Conservation (phyloP, 73 alveolate genomes). For the Strombidium stylifer region DNA sequence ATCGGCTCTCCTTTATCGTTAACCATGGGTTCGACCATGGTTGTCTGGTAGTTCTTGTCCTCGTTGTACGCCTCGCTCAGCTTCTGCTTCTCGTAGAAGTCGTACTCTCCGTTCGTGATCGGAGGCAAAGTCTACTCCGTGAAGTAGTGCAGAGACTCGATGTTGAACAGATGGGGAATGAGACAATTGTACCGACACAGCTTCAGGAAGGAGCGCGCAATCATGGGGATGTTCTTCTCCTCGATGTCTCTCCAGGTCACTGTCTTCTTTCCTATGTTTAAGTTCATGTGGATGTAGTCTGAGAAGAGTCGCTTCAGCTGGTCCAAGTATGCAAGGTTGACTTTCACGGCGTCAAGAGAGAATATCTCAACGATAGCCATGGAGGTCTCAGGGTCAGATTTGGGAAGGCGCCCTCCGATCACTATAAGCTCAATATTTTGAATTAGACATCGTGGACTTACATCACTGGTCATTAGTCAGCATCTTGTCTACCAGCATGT, state of each 20-base stretch:
- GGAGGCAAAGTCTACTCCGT: constrained; percentile 64
- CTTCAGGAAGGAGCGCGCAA: constrained; percentile 60
- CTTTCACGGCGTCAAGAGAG: constrained; percentile 47
- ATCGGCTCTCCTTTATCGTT: too few relatives aligned
- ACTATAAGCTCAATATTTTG: constrained; percentile 1
- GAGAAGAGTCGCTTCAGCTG: constrained; percentile 46
- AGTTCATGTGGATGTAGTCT: constrained; percentile 42
- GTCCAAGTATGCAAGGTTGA: constrained; percentile 39
- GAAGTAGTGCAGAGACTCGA: constrained; percentile 59
- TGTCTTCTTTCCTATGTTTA: constrained; percentile 36
- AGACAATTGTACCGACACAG: constrained; percentile 37
- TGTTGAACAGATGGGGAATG: constrained; percentile 72
- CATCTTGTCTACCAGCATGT: constrained; percentile 61
- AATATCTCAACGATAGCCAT: constrained; percentile 37
- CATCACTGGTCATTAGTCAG: constrained; percentile 47
- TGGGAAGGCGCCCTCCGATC: constrained; percentile 64
- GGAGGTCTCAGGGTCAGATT: constrained; percentile 61
- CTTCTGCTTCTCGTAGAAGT: constrained; percentile 40
- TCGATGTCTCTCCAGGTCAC: constrained; percentile 53
- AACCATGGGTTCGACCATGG: constrained; percentile 20
- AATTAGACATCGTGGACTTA: neutral
- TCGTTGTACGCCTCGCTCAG: constrained; percentile 45
- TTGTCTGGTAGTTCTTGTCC: constrained; percentile 19
- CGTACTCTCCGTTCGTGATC: constrained; percentile 42
- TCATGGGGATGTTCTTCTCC: constrained; percentile 53